phyloP scores from a whole-genome alignment of 768 basidiomycete genomes.

The Podaxis sp. region DNA sequence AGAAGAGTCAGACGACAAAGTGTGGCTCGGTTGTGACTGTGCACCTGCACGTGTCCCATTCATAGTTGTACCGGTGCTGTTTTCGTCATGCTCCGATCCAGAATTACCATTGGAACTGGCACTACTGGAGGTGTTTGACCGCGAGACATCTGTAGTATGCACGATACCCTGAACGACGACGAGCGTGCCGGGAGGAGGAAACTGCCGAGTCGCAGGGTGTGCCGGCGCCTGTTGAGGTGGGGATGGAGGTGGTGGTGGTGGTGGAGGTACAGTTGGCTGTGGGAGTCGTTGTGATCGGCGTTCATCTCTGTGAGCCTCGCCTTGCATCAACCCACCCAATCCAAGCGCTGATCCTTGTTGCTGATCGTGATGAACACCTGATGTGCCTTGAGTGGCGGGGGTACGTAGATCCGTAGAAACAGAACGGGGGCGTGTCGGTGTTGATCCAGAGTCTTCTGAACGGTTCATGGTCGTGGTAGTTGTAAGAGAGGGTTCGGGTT shows the following conservation, averaged over 20 bases:
- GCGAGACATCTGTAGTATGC: constrained; percentile 68
- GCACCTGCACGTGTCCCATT: neutral
- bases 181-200: constrained; percentile 74
- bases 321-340: neutral
- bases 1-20: neutral
- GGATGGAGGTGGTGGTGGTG: neutral
- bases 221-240: neutral
- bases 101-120: neutral
- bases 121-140: constrained; percentile 24
- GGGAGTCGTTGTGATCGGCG: neutral
- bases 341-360: neutral
- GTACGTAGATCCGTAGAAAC: neutral
- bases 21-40: neutral
- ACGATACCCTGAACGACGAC: constrained; percentile 85
- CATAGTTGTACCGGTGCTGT: neutral
- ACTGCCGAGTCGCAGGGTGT: constrained; percentile 37
- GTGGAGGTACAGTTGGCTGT: neutral
- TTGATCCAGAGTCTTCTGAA: neutral
- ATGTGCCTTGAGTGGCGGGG: neutral
- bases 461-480: constrained; percentile 10
- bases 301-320: neutral
- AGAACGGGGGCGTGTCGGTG: neutral
- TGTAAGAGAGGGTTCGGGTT: no score
- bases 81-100: neutral
- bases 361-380: neutral